Evolutionary conservation across 129 eudicot species (phyloP).

Genomic region (Centaurea solstitialis): DNA sequence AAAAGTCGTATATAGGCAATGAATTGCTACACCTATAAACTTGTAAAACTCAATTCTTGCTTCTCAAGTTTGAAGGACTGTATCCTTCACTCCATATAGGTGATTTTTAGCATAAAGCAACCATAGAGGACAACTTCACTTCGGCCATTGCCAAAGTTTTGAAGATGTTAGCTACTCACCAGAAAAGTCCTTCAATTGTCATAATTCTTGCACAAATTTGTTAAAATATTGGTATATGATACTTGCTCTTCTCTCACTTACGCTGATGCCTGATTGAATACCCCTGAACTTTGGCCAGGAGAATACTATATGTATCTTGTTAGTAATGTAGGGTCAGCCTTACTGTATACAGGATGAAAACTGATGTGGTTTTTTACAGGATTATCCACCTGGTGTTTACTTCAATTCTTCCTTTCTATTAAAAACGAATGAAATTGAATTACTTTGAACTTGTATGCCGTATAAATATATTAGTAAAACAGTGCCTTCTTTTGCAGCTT

Average conservation of each 20-base stretch:
- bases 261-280: not conserved
- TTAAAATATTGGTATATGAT: not conserved
- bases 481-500: constrained; percentile 55
- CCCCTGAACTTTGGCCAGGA: not conserved
- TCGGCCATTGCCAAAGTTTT: not conserved
- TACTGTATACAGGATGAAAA: not conserved
- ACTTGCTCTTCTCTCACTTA: not conserved
- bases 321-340: not conserved
- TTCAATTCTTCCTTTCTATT: not conserved
- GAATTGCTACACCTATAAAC: not conserved
- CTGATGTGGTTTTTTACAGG: not conserved
- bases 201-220: not conserved
- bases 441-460: not conserved
- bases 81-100: not conserved
- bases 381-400: constrained; percentile 12
- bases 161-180: not conserved
- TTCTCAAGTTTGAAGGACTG: not conserved
- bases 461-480: not conserved
- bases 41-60: not conserved
- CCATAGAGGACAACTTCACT: not conserved
- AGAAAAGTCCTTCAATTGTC: not conserved
- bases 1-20: not conserved
- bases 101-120: not conserved
- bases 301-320: not conserved
- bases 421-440: not conserved